Evolutionary conservation across 1,284 basidiomycete genomes (phyloP).

Genomic region (Earliella scabrosa): DNA sequence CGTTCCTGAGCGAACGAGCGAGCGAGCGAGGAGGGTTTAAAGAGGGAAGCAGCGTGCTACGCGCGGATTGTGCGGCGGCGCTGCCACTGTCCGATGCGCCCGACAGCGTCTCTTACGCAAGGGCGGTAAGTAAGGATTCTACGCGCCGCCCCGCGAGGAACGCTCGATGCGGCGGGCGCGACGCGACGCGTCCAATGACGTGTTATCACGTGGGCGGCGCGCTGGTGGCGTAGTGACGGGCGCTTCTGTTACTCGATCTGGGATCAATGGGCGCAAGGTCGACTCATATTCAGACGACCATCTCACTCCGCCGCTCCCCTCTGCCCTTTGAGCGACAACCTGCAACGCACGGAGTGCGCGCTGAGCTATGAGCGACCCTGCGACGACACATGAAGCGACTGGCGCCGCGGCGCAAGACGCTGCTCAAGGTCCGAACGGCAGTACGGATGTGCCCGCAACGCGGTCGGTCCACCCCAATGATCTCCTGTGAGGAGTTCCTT

Average conservation of each 20-base stretch:
- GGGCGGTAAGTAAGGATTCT: too few species aligned
- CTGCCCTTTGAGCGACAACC: background rate
- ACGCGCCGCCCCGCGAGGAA: too few species aligned
- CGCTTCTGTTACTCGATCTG: slow-evolving; percentile 1
- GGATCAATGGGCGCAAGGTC: too few species aligned
- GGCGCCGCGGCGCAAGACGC: background rate
- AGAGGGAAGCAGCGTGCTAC: slow-evolving; percentile 3
- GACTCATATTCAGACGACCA: background rate
- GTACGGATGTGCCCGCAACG: background rate
- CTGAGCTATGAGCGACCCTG: background rate
- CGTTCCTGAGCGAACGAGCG: too few species aligned
- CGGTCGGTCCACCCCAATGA: slow-evolving; percentile 1
- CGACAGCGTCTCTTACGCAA: too few species aligned
- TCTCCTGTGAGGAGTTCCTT: background rate
- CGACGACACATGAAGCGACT: background rate
- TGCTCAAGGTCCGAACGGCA: background rate
- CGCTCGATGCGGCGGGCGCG: background rate
- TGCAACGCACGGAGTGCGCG: too few species aligned
- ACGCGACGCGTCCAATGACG: slow-evolving; percentile 20
- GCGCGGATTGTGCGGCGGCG: background rate
- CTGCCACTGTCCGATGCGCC: background rate
- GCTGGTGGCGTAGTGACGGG: slow-evolving; percentile 6
- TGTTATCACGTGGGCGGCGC: slow-evolving; percentile 15
- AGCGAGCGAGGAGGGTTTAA: too few species aligned
- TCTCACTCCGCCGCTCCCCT: background rate